Conservation (phyloP, 2,329 filamentous ascomycete species). For the Colletotrichum sp. region DNA sequence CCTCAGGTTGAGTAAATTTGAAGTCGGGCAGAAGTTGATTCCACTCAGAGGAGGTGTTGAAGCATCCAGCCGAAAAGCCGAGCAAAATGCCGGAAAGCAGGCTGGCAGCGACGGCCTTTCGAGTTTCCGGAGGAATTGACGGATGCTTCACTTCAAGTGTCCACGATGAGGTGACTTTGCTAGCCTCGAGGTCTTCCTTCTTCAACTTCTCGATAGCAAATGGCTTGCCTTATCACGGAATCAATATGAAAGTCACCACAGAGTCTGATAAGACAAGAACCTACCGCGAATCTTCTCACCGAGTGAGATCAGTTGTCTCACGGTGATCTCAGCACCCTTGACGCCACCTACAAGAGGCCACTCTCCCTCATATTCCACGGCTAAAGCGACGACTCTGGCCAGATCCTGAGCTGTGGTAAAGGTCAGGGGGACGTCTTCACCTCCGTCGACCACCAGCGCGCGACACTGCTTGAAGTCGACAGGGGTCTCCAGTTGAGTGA, state of each 20-base stretch:
- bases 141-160: slow-evolving; percentile 32
- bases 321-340: slow-evolving; percentile 37
- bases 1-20: slow-evolving; percentile 43
- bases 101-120: slow-evolving; percentile 7
- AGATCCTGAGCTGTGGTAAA: slow-evolving; percentile 50
- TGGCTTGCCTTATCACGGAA: not conserved
- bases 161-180: slow-evolving; percentile 46
- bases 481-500: slow-evolving; percentile 41
- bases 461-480: slow-evolving; percentile 46
- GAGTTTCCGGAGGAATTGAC: slow-evolving; percentile 23
- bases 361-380: slow-evolving; percentile 46
- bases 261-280: no score
- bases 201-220: slow-evolving; percentile 47
- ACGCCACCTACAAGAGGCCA: slow-evolving; percentile 51
- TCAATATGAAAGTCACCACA: not conserved
- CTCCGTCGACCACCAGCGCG: slow-evolving; percentile 45
- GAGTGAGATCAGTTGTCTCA: slow-evolving; percentile 41
- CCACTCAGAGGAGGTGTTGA: slow-evolving; percentile 46
- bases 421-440: slow-evolving; percentile 46
- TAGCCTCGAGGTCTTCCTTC: slow-evolving; percentile 50
- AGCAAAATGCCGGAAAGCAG: slow-evolving; percentile 36
- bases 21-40: slow-evolving; percentile 50
- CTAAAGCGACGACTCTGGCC: slow-evolving; percentile 40
- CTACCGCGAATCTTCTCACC: slow-evolving; percentile 45
- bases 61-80: slow-evolving; percentile 34